Evolutionary conservation across 805 yeast genomes (phyloP).

Genomic region (Danielozyma ontarioensis): DNA sequence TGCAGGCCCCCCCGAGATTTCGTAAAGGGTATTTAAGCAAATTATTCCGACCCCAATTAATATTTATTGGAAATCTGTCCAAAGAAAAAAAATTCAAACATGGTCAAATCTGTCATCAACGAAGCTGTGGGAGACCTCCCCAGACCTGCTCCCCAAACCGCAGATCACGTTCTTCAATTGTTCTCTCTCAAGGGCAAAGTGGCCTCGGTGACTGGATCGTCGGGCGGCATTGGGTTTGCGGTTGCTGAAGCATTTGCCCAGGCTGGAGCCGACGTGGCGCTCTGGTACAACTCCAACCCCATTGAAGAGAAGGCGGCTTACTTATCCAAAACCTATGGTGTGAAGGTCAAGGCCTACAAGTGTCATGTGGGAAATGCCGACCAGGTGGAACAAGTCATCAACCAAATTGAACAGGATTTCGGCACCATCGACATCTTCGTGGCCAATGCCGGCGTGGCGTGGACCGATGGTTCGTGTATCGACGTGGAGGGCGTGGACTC

Average conservation of each 20-base stretch:
- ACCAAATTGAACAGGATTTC: constrained; percentile 17
- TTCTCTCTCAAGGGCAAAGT: constrained; percentile 79
- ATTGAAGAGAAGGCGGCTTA: constrained; percentile 53
- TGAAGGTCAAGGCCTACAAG: constrained; percentile 18
- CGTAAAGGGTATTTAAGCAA: too few species aligned
- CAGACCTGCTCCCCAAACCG: constrained; percentile 47
- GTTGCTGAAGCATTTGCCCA: constrained; percentile 81
- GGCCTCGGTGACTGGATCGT: constrained; percentile 82
- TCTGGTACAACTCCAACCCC: constrained; percentile 57
- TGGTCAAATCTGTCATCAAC: constrained; percentile 12
- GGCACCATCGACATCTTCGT: constrained; percentile 26
- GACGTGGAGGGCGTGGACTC: constrained; percentile 30
- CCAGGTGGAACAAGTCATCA: constrained; percentile 17
- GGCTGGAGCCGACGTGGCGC: constrained; percentile 81
- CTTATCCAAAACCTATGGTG: constrained; percentile 12
- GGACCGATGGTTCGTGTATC: constrained; percentile 18
- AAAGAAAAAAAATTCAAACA: too few species aligned
- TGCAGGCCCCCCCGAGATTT: too few species aligned
- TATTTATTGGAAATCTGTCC: too few species aligned
- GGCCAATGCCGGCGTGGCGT: constrained; percentile 27
- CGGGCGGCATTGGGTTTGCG: constrained; percentile 77
- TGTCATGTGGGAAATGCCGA: constrained; percentile 20
- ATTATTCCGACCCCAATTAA: too few species aligned
- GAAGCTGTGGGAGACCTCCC: constrained; percentile 49
- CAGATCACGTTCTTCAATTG: constrained; percentile 54